Conservation (phyloP, 805 yeast genomes). For the Saccharomycopsis sp. region DNA sequence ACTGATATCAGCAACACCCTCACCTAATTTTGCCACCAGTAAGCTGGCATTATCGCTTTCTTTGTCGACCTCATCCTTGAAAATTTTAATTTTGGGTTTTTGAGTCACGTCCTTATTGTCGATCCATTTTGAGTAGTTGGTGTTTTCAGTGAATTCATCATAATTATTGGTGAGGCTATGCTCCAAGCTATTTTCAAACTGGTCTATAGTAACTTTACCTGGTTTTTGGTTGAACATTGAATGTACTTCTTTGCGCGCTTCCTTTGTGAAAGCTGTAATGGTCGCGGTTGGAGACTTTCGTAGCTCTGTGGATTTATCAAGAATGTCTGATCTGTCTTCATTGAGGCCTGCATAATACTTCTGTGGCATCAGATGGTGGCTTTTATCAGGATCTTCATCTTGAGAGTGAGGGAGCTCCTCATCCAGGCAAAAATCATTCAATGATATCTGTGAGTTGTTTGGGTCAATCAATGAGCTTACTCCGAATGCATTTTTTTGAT, state of each 20-base stretch:
- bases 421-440: constrained; percentile 1
- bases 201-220: constrained; percentile 15
- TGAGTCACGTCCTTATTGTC: too few species aligned
- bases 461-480: too few species aligned
- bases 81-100: too few species aligned
- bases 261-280: constrained; percentile 63
- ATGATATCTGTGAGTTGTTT: too few species aligned
- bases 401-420: too few species aligned
- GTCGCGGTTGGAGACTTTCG: constrained; percentile 57
- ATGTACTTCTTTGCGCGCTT: constrained; percentile 65
- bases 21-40: too few species aligned
- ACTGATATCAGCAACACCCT: too few species aligned
- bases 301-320: constrained; percentile 13
- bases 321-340: constrained; percentile 7
- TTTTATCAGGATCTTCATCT: too few species aligned
- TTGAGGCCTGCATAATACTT: constrained; percentile 1
- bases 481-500: too few species aligned
- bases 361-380: not conserved
- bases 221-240: constrained; percentile 51
- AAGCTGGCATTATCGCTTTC: too few species aligned
- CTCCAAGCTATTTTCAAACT: constrained; percentile 6
- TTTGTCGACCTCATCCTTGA: too few species aligned
- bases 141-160: constrained; percentile 31
- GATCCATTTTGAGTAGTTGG: constrained; percentile 5
- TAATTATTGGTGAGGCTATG: constrained; percentile 24